These are phyloP conservation scores for Poronia punctata DNA, from an alignment of 495 filamentous ascomycete species.

Conservation along the genomic window DNA sequence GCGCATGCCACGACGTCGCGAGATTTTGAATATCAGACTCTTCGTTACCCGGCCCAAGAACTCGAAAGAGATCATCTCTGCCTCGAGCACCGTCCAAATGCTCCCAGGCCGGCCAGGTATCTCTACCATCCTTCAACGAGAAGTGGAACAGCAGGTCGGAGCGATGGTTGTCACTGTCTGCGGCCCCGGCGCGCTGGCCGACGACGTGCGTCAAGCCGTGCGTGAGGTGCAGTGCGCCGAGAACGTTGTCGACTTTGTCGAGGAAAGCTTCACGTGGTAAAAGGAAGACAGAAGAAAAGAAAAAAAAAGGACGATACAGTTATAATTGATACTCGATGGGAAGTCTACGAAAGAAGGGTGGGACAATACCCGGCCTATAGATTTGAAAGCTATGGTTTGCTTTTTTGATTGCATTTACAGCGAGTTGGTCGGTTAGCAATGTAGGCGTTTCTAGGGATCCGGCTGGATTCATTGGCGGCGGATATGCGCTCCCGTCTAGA, in stretches of 20 bases:
- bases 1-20: constrained; percentile 65
- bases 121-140: constrained; percentile 64
- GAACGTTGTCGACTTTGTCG: constrained; percentile 68
- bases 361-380: too few species aligned
- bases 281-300: too few species aligned
- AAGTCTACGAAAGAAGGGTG: background rate
- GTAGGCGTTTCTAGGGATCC: too few species aligned
- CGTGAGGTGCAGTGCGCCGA: constrained; percentile 54
- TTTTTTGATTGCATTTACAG: too few species aligned
- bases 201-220: constrained; percentile 73
- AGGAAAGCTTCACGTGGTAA: constrained; percentile 91
- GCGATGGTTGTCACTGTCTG: constrained; percentile 90
- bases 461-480: too few species aligned
- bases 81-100: constrained; percentile 73
- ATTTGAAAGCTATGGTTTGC: too few species aligned
- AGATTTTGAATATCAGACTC: constrained; percentile 74
- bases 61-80: constrained; percentile 62
- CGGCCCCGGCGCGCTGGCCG: constrained; percentile 73
- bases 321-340: constrained; percentile 1
- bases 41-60: constrained; percentile 80
- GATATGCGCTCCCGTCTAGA: too few species aligned
- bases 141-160: constrained; percentile 69
- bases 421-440: too few species aligned
- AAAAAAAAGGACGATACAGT: constrained; percentile 2
- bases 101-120: constrained; percentile 77